Evolutionary conservation across 2,329 filamentous ascomycete genomes (phyloP), one percentile per base, ranked within the genome.

Genomic region (Didymella sp.): DNA sequence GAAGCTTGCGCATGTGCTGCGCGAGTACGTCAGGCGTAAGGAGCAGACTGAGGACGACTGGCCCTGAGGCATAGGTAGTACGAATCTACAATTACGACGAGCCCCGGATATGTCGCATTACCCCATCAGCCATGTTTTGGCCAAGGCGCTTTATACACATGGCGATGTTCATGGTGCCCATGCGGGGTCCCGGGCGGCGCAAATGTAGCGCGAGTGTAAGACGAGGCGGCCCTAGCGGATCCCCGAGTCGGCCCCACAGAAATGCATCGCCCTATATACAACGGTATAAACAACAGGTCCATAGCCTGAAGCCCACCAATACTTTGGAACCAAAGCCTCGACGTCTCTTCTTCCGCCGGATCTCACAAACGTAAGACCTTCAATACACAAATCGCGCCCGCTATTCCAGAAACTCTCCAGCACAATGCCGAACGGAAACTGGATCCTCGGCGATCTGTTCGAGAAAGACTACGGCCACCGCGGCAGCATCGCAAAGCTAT

Each of bases 371-470:
- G n/a, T 19, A 6, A 9, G 6, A 19, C 17, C 1, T 19, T 15
- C 12, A 3, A 40, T 12, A 24, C 0, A 40, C 37, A 7, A 2
- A 24, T 6, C 37, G 11, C 7, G 2, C 19, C n/a, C 17, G 2
- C 17, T 8, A 17, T 12, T 7, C 12, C n/a, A 25, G 12, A 6
- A 1, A 50, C 6, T 6, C 38, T n/a, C 11, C 33, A 3, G 17
- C 54, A 37, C 11, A 15, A 71, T 72, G 68, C 67, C 70, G 8
- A 60, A 71, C 52, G 63, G 68, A 51, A 66, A 57, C 35, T 75
- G 73, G 73, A 70, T 73, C 46, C 65, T 76, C 0, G 73, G 73
- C 31, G 73, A 74, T 47, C 67, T 76, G 13, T 76, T 76, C 57
- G 60, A 56, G 5, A 74, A 74, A 50, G 72, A 76, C 50, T 76